Percentiles rank a stretch among this genome's conserved stretches.
These are phyloP conservation scores for Limnanthes douglasii DNA, from an alignment of 345 rosid species.

Conservation along the genomic window DNA sequence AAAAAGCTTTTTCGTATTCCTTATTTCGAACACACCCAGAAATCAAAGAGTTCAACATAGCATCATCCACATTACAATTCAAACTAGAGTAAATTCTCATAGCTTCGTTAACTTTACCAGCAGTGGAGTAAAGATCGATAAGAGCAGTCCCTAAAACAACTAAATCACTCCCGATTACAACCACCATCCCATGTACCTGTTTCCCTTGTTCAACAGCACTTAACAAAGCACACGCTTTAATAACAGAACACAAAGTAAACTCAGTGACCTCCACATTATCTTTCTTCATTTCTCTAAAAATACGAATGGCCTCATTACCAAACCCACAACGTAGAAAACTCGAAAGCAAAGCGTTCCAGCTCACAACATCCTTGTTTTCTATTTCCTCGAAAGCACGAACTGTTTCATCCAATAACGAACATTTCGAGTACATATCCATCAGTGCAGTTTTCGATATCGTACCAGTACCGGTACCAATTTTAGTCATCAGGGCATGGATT, in stretches of 20 bases:
- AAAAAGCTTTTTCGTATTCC: conserved; percentile 36
- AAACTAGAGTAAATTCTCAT: conserved; percentile 31
- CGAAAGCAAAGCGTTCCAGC: conserved; percentile 70
- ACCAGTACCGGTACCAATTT: conserved; percentile 37
- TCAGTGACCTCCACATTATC: conserved; percentile 40
- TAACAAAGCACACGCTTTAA: conserved; percentile 43
- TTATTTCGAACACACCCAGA: conserved; percentile 45
- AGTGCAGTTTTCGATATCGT: conserved; percentile 50
- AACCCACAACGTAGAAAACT: conserved; percentile 39
- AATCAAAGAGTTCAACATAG: conserved; percentile 53
- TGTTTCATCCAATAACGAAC: conserved; percentile 27
- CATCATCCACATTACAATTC: conserved; percentile 22
- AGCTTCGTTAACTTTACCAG: conserved; percentile 35
- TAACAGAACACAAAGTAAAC: conserved; percentile 50
- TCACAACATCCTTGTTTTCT: conserved; percentile 39
- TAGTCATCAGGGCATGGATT: conserved; percentile 62
- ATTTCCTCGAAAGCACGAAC: conserved; percentile 36
- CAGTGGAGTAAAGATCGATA: conserved; percentile 47
- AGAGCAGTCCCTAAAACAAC: conserved; percentile 60
- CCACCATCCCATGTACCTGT: conserved; percentile 60
- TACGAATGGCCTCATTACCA: conserved; percentile 33
- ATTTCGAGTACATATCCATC: conserved; percentile 57
- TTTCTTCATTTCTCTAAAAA: conserved; percentile 39
- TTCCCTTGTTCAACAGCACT: conserved; percentile 47
- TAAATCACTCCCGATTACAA: conserved; percentile 53